These are phyloP conservation scores for Cyberlindnera japonica DNA, from an alignment of 805 yeast species.

Conservation along the genomic window DNA sequence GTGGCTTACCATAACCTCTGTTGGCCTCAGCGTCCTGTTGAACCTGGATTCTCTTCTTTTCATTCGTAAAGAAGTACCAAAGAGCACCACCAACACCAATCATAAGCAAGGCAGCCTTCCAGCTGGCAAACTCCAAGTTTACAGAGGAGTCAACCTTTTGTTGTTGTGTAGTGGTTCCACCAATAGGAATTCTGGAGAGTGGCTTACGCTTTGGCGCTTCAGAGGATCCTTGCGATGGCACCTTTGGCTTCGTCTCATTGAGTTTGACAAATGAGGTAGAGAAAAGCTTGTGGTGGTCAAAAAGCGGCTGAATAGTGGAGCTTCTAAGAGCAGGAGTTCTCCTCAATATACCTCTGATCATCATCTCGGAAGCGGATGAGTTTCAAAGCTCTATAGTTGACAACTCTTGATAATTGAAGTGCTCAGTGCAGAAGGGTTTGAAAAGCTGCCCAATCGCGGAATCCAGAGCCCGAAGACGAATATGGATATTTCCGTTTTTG, in stretches of 20 bases:
- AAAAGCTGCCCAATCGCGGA: too few relatives aligned
- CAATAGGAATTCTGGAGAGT: slow-evolving; percentile 75
- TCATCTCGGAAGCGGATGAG: too few relatives aligned
- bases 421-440: too few relatives aligned
- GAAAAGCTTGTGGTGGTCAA: slow-evolving; percentile 6
- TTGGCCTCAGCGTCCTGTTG: slow-evolving; percentile 81
- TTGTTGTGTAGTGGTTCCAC: slow-evolving; percentile 41
- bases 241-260: slow-evolving; percentile 19
- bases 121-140: slow-evolving; percentile 70
- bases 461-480: too few relatives aligned
- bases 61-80: slow-evolving; percentile 67
- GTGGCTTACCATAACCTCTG: slow-evolving; percentile 87
- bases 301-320: not conserved
- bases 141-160: slow-evolving; percentile 35
- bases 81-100: slow-evolving; percentile 66
- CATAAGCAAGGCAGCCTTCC: slow-evolving; percentile 77
- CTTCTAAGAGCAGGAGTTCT: slow-evolving; percentile 4
- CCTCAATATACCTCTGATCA: slow-evolving; percentile 14
- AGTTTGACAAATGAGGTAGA: slow-evolving; percentile 18
- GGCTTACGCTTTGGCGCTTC: slow-evolving; percentile 44
- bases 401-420: too few relatives aligned
- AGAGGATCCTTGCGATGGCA: slow-evolving; percentile 2
- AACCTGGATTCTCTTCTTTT: slow-evolving; percentile 69
- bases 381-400: too few relatives aligned
- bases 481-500: too few relatives aligned